Evolutionary conservation across 2,329 filamentous ascomycete genomes (phyloP).

Genomic region (Escovopsis sp.): DNA sequence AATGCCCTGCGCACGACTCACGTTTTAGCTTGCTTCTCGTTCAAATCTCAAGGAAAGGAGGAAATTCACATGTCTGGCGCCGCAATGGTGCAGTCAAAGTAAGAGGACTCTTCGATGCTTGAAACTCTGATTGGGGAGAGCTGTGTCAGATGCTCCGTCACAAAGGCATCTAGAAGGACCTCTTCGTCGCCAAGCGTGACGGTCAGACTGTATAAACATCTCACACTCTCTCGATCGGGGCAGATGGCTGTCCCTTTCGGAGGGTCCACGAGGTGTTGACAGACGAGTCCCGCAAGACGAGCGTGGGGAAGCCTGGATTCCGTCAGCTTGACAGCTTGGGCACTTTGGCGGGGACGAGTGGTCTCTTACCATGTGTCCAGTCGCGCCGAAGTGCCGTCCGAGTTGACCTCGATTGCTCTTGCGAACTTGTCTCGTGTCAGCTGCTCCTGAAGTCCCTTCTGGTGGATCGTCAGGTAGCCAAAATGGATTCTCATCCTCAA

Average conservation of each 20-base stretch:
- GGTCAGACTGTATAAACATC: constrained; percentile 9
- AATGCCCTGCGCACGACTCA: constrained; percentile 11
- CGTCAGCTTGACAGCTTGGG: constrained; percentile 1
- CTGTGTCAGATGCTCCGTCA: constrained; percentile 4
- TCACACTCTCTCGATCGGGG: constrained; percentile 4
- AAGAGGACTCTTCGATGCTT: constrained; percentile 10
- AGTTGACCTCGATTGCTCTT: constrained; percentile 14
- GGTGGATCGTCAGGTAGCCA: constrained; percentile 14
- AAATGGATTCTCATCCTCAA: constrained; percentile 20
- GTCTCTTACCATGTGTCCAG: constrained; percentile 14
- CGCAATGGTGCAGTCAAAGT: constrained; percentile 18
- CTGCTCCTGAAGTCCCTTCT: constrained; percentile 9
- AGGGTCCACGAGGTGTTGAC: constrained; percentile 5
- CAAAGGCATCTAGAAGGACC: constrained; percentile 10
- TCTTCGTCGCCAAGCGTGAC: constrained; percentile 9
- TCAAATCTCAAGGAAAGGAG: no score
- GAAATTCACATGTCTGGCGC: constrained; percentile 21
- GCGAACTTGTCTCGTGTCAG: constrained; percentile 13
- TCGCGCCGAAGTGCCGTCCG: constrained; percentile 15
- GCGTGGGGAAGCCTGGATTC: constrained; percentile 4
- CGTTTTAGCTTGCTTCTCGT: no score
- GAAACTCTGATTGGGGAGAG: constrained; percentile 12
- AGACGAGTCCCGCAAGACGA: constrained; percentile 1
- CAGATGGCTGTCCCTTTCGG: constrained; percentile 4
- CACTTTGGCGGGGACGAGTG: no score